Evolutionary conservation across 805 yeast species (phyloP).

Genomic region (Teunomyces stri): DNA sequence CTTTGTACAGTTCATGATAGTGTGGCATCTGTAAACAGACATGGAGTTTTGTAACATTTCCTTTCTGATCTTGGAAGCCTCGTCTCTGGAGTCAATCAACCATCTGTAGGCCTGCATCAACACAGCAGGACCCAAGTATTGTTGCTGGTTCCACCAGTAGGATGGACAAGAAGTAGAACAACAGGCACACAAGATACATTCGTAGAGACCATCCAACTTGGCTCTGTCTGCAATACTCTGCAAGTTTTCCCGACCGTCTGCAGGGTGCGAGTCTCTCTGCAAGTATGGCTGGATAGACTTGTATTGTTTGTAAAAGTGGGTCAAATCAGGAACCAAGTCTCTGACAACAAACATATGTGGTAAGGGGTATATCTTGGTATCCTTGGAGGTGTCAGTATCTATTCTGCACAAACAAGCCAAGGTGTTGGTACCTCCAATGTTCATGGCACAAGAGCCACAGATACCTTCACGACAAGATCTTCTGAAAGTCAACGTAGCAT

Average conservation of each 20-base stretch:
- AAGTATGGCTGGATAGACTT: conserved; percentile 96
- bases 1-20: conserved; percentile 97
- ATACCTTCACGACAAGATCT: conserved; percentile 99
- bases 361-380: conserved; percentile 87
- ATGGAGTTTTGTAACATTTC: conserved; percentile 92
- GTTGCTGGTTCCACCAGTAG: conserved; percentile 99
- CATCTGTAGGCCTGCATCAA: conserved; percentile 99
- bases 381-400: conserved; percentile 72
- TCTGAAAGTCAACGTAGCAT: conserved; percentile 91
- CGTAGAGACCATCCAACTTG: conserved; percentile 95
- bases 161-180: conserved; percentile 99
- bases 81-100: conserved; percentile 96
- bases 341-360: conserved; percentile 98
- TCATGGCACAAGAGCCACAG: conserved; percentile 99
- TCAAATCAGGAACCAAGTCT: conserved; percentile 96
- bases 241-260: conserved; percentile 88
- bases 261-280: conserved; percentile 77
- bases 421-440: conserved; percentile 96
- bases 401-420: conserved; percentile 95
- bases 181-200: conserved; percentile 97
- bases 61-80: conserved; percentile 77
- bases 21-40: conserved; percentile 98
- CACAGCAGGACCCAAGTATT: conserved; percentile 97
- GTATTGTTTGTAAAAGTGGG: conserved; percentile 97
- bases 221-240: conserved; percentile 91